Base-by-base conservation (phyloP, 805 yeast genomes). In the Spathaspora arborariae region DNA sequence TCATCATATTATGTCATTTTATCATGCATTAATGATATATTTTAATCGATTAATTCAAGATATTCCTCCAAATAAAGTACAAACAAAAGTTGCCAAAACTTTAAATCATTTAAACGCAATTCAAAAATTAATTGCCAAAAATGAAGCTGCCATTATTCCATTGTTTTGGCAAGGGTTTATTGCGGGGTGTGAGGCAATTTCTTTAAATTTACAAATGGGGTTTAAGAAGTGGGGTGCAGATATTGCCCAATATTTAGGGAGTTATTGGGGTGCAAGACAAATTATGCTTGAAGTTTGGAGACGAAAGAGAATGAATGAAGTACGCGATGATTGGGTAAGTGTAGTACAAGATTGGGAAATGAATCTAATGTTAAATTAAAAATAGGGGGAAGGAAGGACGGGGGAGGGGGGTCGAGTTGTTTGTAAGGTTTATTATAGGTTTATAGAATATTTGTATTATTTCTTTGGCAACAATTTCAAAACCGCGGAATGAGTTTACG, bases 121-220 rank as follows among this genome's bases (percentile, higher is more conserved):
- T 46, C 86, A 82, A 47, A 59, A 62, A 36, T 67, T 87, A 42
- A 80, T 84, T 27, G 75, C 76, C 5, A 65, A 74, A 18, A 81
- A 79, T 20, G 68, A 71, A 44, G 81, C 84, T 1, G 76, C 84
- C 18, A 80, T 81, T 43, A 79, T 84, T 30, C 96, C 97, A 3
- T 67, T 88, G 27, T 81, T 88, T 55, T 89, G 96, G 94, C 92
- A 86, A 58, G 95, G 94, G 0, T 89, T 89, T 54, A 84, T 89
- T 39, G 90, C 92, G 1, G 96, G 95, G 0, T 84, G 94, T 56
- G 89, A 86, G 51, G 84, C 90, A 9, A 76, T 79, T 49, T 79
- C 83, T 5, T 55, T 63, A 1, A 72, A 70, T 30, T 63, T 83
- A 33, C 92, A 86, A 52, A 65, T 74, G 49, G 83, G 88, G 37